Conservation (phyloP, 2,329 filamentous ascomycete species). For the Phyllosticta citriasiana region DNA sequence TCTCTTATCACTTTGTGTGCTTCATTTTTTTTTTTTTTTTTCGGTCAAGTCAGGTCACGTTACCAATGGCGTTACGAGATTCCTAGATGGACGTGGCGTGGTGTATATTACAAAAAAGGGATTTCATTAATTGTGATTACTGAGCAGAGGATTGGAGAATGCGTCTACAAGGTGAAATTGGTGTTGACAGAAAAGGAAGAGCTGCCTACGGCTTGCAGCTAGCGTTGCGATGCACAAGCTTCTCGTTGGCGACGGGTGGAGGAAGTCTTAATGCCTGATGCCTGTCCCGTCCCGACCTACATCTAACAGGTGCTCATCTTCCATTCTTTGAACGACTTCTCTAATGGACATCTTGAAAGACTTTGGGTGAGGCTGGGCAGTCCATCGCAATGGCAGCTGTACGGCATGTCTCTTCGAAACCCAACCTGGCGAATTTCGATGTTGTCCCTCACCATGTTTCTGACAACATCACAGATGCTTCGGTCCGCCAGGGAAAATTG, state of each 20-base stretch:
- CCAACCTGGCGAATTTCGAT: too few species aligned
- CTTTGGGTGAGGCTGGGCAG: too few species aligned
- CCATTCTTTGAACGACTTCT: background rate
- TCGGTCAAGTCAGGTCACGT: background rate
- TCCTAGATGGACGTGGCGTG: background rate
- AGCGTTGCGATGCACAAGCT: background rate
- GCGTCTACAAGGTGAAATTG: background rate
- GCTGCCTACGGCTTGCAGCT: background rate
- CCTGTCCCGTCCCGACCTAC: background rate
- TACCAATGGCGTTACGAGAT: background rate
- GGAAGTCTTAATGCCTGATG: background rate
- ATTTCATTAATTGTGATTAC: background rate
- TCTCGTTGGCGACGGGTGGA: background rate
- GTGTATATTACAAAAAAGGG: background rate
- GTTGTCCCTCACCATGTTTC: too few species aligned
- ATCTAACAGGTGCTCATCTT: background rate
- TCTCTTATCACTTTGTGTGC: background rate
- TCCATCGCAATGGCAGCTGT: too few species aligned
- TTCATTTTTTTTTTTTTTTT: background rate
- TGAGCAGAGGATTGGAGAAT: too few species aligned
- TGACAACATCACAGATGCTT: too few species aligned
- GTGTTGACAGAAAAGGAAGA: background rate
- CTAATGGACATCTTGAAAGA: background rate
- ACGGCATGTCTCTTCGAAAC: too few species aligned
- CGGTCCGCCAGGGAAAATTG: too few species aligned